phyloP scores from a whole-genome alignment of 225 moss, liverwort and hornwort species.

The Rhytidiadelphus loreus region DNA sequence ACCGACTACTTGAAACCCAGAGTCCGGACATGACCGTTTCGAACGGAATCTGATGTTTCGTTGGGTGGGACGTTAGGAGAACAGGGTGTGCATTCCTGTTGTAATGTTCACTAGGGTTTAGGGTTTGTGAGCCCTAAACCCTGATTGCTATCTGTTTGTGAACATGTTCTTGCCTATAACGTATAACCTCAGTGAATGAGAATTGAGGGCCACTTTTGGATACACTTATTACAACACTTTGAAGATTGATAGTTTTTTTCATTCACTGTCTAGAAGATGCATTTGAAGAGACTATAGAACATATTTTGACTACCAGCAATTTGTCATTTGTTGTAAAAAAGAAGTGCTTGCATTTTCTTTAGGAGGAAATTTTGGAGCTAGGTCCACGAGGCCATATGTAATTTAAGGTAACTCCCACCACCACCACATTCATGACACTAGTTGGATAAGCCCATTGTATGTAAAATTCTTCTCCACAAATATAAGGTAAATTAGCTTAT shows the following conservation, averaged over 20 bases:
- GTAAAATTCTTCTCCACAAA: not conserved
- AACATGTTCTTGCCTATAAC: not conserved
- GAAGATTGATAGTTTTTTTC: not conserved
- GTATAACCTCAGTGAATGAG: not conserved
- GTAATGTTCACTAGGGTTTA: not conserved
- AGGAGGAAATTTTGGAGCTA: not conserved
- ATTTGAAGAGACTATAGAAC: not conserved
- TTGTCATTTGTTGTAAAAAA: fast-evolving
- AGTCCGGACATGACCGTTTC: not conserved
- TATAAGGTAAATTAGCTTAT: not conserved
- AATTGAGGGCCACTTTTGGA: not conserved
- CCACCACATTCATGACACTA: not conserved
- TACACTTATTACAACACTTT: not conserved
- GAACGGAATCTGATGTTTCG: not conserved
- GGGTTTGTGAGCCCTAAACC: not conserved
- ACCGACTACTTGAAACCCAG: not conserved
- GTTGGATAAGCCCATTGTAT: not conserved
- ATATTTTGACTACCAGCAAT: not conserved
- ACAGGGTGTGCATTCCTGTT: not conserved
- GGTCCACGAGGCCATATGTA: not conserved
- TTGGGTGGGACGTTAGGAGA: not conserved
- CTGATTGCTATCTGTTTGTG: not conserved
- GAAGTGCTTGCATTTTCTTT: not conserved
- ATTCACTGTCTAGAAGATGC: not conserved
- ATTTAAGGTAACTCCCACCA: not conserved